These are phyloP conservation scores for Boletus mariae DNA, from an alignment of 1,284 basidiomycete genomes.

Conservation along the genomic window DNA sequence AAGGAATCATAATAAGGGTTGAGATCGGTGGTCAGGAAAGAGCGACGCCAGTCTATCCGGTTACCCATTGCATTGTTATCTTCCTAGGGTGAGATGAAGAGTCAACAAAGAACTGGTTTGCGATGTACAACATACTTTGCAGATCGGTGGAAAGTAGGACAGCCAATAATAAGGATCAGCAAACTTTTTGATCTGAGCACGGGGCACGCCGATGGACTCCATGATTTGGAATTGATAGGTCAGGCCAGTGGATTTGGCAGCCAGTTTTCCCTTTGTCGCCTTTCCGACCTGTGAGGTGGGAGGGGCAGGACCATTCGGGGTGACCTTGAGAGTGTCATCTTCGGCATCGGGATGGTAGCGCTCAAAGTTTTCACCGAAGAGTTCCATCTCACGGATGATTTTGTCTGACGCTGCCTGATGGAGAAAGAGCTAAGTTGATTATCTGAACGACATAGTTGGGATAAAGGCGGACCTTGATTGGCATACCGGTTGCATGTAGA, in stretches of 20 bases:
- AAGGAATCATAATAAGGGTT: constrained; percentile 99
- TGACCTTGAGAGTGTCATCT: constrained; percentile 44
- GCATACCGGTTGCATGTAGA: constrained; percentile 97
- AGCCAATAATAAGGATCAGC: constrained; percentile 94
- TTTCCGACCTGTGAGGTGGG: constrained; percentile 62
- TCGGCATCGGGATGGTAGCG: constrained; percentile 55
- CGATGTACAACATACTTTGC: constrained; percentile 52
- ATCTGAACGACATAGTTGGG: not conserved
- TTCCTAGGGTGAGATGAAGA: constrained; percentile 40
- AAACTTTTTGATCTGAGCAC: constrained; percentile 91
- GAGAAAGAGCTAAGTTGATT: not conserved
- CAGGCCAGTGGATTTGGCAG: constrained; percentile 90
- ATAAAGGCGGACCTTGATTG: constrained; percentile 80
- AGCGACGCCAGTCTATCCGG: constrained; percentile 95
- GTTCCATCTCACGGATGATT: constrained; percentile 94
- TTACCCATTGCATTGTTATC: constrained; percentile 89
- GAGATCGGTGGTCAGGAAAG: constrained; percentile 91
- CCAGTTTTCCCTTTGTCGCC: constrained; percentile 94
- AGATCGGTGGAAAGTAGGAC: constrained; percentile 95
- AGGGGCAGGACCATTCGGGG: constrained; percentile 33
- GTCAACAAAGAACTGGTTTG: not conserved
- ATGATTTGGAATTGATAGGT: constrained; percentile 99
- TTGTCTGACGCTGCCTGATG: constrained; percentile 90
- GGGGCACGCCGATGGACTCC: constrained; percentile 88
- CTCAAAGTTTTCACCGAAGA: constrained; percentile 92